Evolutionary conservation across 768 basidiomycete species (phyloP).

Genomic region (Tricholoma sp.): DNA sequence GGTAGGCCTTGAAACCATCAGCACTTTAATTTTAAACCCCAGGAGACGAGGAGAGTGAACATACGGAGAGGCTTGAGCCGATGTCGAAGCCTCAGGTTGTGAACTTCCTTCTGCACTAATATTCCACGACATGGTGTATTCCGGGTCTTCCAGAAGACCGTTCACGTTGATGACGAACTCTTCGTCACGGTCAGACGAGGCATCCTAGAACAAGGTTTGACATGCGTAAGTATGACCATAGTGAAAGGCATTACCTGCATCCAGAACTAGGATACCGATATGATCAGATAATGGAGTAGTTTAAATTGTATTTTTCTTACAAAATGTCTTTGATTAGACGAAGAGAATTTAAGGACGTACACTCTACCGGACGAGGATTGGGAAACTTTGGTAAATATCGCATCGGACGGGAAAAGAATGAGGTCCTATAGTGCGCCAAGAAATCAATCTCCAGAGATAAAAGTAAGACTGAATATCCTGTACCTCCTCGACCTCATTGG

Average conservation of each 20-base stretch:
- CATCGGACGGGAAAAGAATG: slow-evolving; percentile 84
- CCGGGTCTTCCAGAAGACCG: slow-evolving; percentile 61
- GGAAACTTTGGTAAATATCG: slow-evolving; percentile 69
- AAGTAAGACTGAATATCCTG: slow-evolving; percentile 8
- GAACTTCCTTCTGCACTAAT: slow-evolving; percentile 26
- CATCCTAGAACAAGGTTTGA: slow-evolving; percentile 43
- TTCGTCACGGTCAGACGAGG: slow-evolving; percentile 57
- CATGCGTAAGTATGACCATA: background rate
- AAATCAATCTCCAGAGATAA: background rate
- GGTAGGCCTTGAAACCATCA: slow-evolving; percentile 8
- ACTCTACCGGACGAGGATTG: slow-evolving; percentile 63
- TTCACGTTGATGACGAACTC: slow-evolving; percentile 75
- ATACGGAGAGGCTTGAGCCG: slow-evolving; percentile 33
- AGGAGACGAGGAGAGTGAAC: slow-evolving; percentile 5
- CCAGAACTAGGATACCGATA: slow-evolving; percentile 59
- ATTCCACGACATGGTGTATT: slow-evolving; percentile 56
- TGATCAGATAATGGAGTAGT: background rate
- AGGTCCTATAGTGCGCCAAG: slow-evolving; percentile 51
- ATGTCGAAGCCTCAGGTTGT: slow-evolving; percentile 42
- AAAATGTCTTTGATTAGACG: slow-evolving; percentile 85
- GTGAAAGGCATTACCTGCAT: slow-evolving; percentile 56
- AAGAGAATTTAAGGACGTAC: slow-evolving; percentile 88
- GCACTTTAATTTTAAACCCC: background rate
- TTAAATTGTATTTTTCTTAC: slow-evolving; percentile 42
- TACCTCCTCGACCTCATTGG: slow-evolving; percentile 62